Percentiles rank a stretch among this genome's conserved stretches.
Evolutionary conservation across 352 stramenopile genomes (phyloP).

Genomic region (Phytophthora kernoviae): DNA sequence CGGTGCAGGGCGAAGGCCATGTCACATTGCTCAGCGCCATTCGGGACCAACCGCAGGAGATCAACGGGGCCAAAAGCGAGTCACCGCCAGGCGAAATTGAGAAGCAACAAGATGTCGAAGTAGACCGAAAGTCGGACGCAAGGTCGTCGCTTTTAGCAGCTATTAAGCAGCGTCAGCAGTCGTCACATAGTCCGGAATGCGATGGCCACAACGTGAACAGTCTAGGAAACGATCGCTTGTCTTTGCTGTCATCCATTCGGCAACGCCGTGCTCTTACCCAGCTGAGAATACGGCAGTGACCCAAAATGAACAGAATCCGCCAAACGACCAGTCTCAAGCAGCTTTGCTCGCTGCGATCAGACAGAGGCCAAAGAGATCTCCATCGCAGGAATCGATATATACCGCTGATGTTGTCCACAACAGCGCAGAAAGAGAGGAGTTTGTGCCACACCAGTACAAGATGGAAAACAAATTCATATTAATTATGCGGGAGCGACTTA

Average conservation of each 20-base stretch:
- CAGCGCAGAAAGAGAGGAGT: slow-evolving; percentile 23
- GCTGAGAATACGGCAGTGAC: background rate
- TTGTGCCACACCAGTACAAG: slow-evolving; percentile 51
- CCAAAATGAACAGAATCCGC: slow-evolving; percentile 2
- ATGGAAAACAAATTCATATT: slow-evolving; percentile 65
- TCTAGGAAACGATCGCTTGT: background rate
- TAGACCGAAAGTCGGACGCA: slow-evolving; percentile 1
- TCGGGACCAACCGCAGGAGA: slow-evolving; percentile 3
- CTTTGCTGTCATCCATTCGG: slow-evolving; percentile 21
- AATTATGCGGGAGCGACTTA: slow-evolving; percentile 49
- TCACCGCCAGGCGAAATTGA: background rate
- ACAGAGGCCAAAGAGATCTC: slow-evolving; percentile 11
- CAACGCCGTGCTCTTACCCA: background rate
- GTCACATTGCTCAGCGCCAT: slow-evolving; percentile 3
- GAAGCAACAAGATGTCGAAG: background rate
- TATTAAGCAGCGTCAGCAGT: slow-evolving; percentile 16
- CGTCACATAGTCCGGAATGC: background rate
- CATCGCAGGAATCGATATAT: background rate
- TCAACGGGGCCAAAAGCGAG: background rate
- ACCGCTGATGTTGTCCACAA: background rate
- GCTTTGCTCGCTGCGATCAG: slow-evolving; percentile 42
- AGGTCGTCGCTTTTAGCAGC: slow-evolving; percentile 21
- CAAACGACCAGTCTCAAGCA: slow-evolving; percentile 12
- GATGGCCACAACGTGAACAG: background rate
- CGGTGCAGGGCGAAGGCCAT: background rate